Evolutionary conservation across 225 moss, liverwort and hornwort genomes (phyloP).

Genomic region (Polytrichum formosum): DNA sequence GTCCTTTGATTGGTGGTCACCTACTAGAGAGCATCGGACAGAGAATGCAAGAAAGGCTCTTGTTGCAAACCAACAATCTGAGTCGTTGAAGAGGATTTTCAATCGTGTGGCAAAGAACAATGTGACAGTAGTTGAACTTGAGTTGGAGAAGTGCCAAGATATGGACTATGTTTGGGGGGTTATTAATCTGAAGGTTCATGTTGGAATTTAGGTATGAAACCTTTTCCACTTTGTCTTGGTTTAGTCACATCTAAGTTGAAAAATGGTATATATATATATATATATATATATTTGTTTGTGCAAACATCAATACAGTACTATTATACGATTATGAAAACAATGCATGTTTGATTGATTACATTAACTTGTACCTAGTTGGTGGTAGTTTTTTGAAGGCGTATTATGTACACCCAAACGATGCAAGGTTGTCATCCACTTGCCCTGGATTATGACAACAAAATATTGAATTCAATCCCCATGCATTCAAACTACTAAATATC

Average conservation of each 20-base stretch:
- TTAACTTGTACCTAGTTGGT: not conserved
- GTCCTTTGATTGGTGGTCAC: not conserved
- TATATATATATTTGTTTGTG: too few species aligned
- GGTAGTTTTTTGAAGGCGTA: not conserved
- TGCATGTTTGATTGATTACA: too few species aligned
- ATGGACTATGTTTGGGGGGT: not conserved
- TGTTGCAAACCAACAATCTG: not conserved
- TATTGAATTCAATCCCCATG: not conserved
- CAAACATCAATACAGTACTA: too few species aligned
- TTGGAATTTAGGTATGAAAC: too few species aligned
- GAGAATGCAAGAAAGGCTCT: conserved; percentile 15
- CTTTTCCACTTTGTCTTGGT: too few species aligned
- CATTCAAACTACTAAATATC: not conserved
- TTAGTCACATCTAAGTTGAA: too few species aligned
- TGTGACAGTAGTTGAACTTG: conserved; percentile 1
- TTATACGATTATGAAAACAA: too few species aligned
- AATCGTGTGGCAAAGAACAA: not conserved
- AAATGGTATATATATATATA: too few species aligned
- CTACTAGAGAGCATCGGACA: conserved; percentile 6
- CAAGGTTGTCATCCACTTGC: not conserved
- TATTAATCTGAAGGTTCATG: too few species aligned
- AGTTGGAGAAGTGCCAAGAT: conserved; percentile 4
- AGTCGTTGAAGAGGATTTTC: not conserved
- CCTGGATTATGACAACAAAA: not conserved
- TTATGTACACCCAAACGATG: not conserved